These are phyloP conservation scores for rapeseed (Brassica napus) DNA, from an alignment of 345 rosid species.

Conservation along the genomic window DNA sequence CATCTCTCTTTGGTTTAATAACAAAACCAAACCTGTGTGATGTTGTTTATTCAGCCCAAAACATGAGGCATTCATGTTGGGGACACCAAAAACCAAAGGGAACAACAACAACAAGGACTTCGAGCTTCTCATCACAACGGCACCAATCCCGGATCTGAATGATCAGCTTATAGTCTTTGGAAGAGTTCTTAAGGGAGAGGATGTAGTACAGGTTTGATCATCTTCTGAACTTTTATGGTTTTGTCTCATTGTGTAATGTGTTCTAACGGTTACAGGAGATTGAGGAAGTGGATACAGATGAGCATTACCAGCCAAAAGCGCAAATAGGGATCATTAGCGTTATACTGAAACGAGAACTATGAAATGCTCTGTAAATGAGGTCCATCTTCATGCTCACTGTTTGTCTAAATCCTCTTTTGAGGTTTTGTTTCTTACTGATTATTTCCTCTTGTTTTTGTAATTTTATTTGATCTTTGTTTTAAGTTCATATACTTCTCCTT, in stretches of 20 bases:
- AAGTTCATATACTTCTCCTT: not conserved
- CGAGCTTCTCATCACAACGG: slow-evolving; percentile 74
- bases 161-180: slow-evolving; percentile 79
- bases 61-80: slow-evolving; percentile 85
- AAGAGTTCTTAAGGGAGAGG: slow-evolving; percentile 75
- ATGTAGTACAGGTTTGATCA: slow-evolving; percentile 71
- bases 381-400: slow-evolving; percentile 17
- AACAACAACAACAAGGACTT: slow-evolving; percentile 51
- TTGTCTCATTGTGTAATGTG: not conserved
- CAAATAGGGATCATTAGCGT: slow-evolving; percentile 54
- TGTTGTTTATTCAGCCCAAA: slow-evolving; percentile 50
- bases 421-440: slow-evolving; percentile 1
- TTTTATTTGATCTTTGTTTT: slow-evolving; percentile 22
- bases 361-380: slow-evolving; percentile 41
- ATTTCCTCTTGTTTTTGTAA: slow-evolving; percentile 29
- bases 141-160: slow-evolving; percentile 80
- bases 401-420: slow-evolving; percentile 17
- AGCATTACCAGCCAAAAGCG: slow-evolving; percentile 79
- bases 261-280: slow-evolving; percentile 64
- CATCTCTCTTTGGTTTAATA: not conserved
- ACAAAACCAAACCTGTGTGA: not conserved
- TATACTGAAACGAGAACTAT: slow-evolving; percentile 58
- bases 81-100: slow-evolving; percentile 62
- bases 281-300: slow-evolving; percentile 96
- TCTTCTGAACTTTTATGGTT: not conserved